phyloP scores from a whole-genome alignment of 495 filamentous ascomycete species.

The Penicillium daleae region DNA sequence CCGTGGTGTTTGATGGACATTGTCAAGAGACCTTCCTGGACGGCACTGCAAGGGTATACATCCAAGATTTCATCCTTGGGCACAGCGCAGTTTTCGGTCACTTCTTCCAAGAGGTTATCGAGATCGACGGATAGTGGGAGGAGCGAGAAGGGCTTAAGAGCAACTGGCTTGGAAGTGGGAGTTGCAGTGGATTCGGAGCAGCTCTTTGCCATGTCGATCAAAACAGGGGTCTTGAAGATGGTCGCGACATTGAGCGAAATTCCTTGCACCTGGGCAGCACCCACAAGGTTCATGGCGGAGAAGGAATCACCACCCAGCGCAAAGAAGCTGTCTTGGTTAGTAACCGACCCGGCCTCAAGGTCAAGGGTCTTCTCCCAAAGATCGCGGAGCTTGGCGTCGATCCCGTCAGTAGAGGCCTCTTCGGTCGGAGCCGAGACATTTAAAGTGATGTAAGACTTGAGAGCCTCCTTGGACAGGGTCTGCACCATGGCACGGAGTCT shows the following conservation, averaged over 20 bases:
- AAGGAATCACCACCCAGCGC: conserved; percentile 59
- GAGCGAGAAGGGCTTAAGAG: conserved; percentile 50
- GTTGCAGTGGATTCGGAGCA: conserved; percentile 19
- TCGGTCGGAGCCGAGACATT: conserved; percentile 30
- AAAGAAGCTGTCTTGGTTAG: conserved; percentile 54
- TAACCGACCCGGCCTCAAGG: conserved; percentile 44
- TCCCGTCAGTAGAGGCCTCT: conserved; percentile 29
- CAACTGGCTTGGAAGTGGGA: conserved; percentile 12
- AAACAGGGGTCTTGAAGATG: conserved; percentile 52
- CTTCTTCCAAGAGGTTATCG: conserved; percentile 46
- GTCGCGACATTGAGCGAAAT: conserved; percentile 52
- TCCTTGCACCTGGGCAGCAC: conserved; percentile 46
- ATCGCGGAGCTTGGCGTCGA: conserved; percentile 36
- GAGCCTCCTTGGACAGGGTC: conserved; percentile 41
- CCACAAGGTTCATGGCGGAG: conserved; percentile 58
- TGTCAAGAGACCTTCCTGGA: conserved; percentile 72
- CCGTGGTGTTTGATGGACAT: conserved; percentile 58
- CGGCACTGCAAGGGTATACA: conserved; percentile 69
- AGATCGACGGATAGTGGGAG: conserved; percentile 34
- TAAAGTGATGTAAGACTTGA: conserved; percentile 46
- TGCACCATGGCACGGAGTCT: conserved; percentile 50
- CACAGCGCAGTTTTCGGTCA: conserved; percentile 48
- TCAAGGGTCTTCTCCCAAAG: conserved; percentile 46
- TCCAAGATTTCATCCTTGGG: conserved; percentile 49
- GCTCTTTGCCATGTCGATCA: conserved; percentile 52